A percentile compares a stretch with the other conserved stretches of the same genome.
These are phyloP conservation scores for Mortierella sp. DNA, from an alignment of 371 early-diverging fungal genomes.

Conservation along the genomic window DNA sequence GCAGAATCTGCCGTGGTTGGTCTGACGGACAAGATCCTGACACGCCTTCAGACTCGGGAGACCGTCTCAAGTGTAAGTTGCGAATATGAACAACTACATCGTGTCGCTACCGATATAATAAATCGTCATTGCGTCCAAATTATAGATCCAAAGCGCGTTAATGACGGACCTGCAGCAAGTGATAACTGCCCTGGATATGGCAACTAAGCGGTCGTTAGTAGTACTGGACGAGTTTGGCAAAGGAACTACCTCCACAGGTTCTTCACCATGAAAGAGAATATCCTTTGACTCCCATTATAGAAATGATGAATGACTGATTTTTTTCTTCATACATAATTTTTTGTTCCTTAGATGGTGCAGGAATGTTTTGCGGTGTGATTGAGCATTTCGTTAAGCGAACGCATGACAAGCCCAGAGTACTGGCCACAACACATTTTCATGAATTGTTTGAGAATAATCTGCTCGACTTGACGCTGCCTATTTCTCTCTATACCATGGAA, in stretches of 20 bases:
- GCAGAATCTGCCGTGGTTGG: conserved; percentile 86
- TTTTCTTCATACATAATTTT: conserved; percentile 58
- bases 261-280: neutral
- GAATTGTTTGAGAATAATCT: conserved; percentile 67
- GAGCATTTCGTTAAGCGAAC: conserved; percentile 35
- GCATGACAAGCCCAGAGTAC: conserved; percentile 53
- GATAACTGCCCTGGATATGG: conserved; percentile 63
- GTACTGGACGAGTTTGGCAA: conserved; percentile 99
- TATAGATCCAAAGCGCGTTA: conserved; percentile 80
- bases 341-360: conserved; percentile 57
- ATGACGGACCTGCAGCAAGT: conserved; percentile 71
- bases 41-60: conserved; percentile 77
- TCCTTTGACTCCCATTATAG: conserved; percentile 84
- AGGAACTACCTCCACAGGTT: conserved; percentile 88
- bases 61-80: conserved; percentile 65
- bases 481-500: conserved; percentile 49
- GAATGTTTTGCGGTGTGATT: conserved; percentile 44
- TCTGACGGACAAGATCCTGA: conserved; percentile 90
- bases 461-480: conserved; percentile 28
- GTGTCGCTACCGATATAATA: neutral
- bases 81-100: conserved; percentile 59
- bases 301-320: neutral
- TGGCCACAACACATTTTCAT: conserved; percentile 98
- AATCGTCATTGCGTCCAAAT: conserved; percentile 58
- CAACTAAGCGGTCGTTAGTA: conserved; percentile 72